Evolutionary conservation across 768 basidiomycete genomes (phyloP).

Genomic region (Boletus sp.): DNA sequence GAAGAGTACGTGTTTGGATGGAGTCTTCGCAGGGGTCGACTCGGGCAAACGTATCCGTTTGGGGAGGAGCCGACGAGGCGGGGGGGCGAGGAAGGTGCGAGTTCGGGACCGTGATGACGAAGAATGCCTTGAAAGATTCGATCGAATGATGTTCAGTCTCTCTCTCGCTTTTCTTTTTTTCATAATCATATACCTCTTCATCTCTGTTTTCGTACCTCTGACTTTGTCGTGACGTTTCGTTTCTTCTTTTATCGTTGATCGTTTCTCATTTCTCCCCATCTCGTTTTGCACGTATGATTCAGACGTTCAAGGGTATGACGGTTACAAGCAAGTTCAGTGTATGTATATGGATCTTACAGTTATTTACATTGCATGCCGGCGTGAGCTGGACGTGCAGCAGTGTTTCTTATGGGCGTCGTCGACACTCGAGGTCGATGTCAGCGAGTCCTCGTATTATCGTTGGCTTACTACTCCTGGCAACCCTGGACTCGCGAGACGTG

Average conservation of each 20-base stretch:
- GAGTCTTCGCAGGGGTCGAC: neutral
- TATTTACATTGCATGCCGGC: slow-evolving; percentile 11
- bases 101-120: slow-evolving; percentile 2
- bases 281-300: slow-evolving; percentile 7
- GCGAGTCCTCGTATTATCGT: too few species aligned
- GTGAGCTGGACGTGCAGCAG: too few species aligned
- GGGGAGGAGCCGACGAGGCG: slow-evolving; percentile 7
- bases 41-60: neutral
- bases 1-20: slow-evolving; percentile 21
- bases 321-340: neutral
- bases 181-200: slow-evolving; percentile 1
- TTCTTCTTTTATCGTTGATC: too few species aligned
- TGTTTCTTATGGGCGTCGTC: too few species aligned
- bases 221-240: neutral
- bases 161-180: neutral
- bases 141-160: neutral
- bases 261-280: too few species aligned
- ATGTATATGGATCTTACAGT: slow-evolving; percentile 16
- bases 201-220: neutral
- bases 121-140: neutral
- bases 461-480: too few species aligned
- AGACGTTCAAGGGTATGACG: neutral
- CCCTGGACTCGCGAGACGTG: too few species aligned
- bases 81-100: slow-evolving; percentile 4
- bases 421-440: too few species aligned